These are phyloP conservation scores for Boletus huronensis DNA, from an alignment of 768 basidiomycete genomes.

Conservation along the genomic window DNA sequence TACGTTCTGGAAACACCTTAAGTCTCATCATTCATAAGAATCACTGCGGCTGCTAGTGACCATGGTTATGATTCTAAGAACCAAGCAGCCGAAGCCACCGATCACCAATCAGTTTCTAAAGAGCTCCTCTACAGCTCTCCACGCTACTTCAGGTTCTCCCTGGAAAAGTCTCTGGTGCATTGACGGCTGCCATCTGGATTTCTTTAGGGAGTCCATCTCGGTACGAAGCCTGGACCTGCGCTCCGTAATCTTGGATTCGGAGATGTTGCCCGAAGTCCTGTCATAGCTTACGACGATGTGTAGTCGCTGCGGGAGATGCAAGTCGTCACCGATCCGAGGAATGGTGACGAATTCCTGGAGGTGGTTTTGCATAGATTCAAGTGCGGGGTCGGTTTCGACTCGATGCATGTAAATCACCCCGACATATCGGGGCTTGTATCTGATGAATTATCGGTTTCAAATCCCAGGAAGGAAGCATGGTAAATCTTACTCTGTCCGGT, in stretches of 20 bases:
- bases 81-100: neutral
- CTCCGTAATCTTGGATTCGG: neutral
- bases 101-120: neutral
- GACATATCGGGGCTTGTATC: conserved; percentile 1
- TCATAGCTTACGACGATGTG: conserved; percentile 14
- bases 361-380: conserved; percentile 1
- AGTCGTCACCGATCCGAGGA: neutral
- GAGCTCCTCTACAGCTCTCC: conserved; percentile 10
- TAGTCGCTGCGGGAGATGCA: neutral
- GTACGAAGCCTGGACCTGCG: neutral
- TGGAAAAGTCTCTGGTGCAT: conserved; percentile 5
- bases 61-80: neutral
- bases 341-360: neutral
- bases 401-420: conserved; percentile 21
- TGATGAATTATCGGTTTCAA: neutral
- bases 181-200: neutral
- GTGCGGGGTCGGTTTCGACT: conserved; percentile 12
- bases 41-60: neutral
- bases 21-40: neutral
- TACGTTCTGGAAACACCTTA: neutral
- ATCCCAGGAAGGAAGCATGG: neutral
- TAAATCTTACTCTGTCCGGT: neutral
- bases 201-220: neutral
- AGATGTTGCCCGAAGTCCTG: neutral
- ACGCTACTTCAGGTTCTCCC: conserved; percentile 13